phyloP scores from a whole-genome alignment of 2,329 filamentous ascomycete genomes.

The Pestalotiopsis sp. region DNA sequence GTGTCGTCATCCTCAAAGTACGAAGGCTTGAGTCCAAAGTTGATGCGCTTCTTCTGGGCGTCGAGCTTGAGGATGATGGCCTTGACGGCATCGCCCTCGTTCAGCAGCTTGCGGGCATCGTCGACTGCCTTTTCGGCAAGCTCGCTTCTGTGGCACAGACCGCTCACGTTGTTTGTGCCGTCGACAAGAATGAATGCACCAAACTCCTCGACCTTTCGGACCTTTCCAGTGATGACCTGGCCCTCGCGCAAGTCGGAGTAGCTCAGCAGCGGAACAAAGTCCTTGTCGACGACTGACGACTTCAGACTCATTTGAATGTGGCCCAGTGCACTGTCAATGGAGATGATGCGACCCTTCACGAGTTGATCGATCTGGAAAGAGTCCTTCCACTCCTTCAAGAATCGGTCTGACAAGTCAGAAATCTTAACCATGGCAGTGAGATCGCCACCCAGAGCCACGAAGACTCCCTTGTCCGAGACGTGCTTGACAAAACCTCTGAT shows the following conservation, averaged over 20 bases:
- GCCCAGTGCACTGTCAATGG: slow-evolving; percentile 65
- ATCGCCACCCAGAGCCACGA: slow-evolving; percentile 78
- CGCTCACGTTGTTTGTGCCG: slow-evolving; percentile 83
- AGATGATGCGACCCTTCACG: slow-evolving; percentile 80
- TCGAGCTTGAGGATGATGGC: slow-evolving; percentile 84
- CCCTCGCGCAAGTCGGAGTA: slow-evolving; percentile 78
- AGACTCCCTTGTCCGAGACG: slow-evolving; percentile 84
- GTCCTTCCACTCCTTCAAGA: slow-evolving; percentile 93
- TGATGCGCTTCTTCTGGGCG: slow-evolving; percentile 72
- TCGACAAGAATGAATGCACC: slow-evolving; percentile 93
- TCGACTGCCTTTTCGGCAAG: slow-evolving; percentile 83
- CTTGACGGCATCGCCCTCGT: slow-evolving; percentile 90
- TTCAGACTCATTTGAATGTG: slow-evolving; percentile 88
- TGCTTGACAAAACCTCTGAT: slow-evolving; percentile 91
- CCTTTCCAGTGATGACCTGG: slow-evolving; percentile 82
- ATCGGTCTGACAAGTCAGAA: slow-evolving; percentile 85
- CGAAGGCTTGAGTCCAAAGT: slow-evolving; percentile 88
- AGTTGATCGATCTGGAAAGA: slow-evolving; percentile 86
- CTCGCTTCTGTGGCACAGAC: slow-evolving; percentile 87
- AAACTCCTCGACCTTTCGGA: slow-evolving; percentile 92
- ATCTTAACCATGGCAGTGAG: slow-evolving; percentile 83
- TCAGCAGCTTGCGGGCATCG: slow-evolving; percentile 87
- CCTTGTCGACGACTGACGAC: slow-evolving; percentile 75
- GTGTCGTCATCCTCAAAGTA: slow-evolving; percentile 71
- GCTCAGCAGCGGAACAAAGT: slow-evolving; percentile 72